Evolutionary conservation across 169 alveolate species (phyloP).

Genomic region (Plasmodium malariae): DNA sequence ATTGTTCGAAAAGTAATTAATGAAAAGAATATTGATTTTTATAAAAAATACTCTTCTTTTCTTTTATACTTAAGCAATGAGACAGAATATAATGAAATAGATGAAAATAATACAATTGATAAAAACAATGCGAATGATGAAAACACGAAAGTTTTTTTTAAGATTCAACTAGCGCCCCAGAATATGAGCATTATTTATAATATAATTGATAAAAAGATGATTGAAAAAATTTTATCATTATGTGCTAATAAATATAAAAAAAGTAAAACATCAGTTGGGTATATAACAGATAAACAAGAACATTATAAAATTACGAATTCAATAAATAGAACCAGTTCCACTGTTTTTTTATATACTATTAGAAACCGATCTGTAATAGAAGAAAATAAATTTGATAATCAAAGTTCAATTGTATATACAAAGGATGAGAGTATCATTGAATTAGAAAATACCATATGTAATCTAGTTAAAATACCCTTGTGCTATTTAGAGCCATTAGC

Average conservation of each 20-base stretch:
- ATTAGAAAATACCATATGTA: slow-evolving; percentile 64
- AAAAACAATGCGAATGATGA: slow-evolving; percentile 32
- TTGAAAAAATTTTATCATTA: slow-evolving; percentile 51
- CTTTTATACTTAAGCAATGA: slow-evolving; percentile 49
- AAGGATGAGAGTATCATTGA: slow-evolving; percentile 74
- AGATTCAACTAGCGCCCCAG: slow-evolving; percentile 38
- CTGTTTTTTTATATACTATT: slow-evolving; percentile 65
- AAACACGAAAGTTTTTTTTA: slow-evolving; percentile 53
- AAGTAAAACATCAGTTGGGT: slow-evolving; percentile 71
- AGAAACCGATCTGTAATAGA: slow-evolving; percentile 41
- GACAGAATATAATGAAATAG: background rate
- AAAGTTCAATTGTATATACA: slow-evolving; percentile 60
- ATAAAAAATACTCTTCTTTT: slow-evolving; percentile 54
- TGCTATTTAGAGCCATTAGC: slow-evolving; percentile 83
- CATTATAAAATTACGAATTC: slow-evolving; percentile 53
- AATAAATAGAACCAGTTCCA: slow-evolving; percentile 54
- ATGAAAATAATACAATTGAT: slow-evolving; percentile 1
- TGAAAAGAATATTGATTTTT: slow-evolving; percentile 52
- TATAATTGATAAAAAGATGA: slow-evolving; percentile 21
- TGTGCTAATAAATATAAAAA: slow-evolving; percentile 67
- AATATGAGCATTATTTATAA: slow-evolving; percentile 64
- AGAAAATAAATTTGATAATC: slow-evolving; percentile 22
- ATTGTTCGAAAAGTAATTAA: slow-evolving; percentile 49
- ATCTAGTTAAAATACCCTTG: slow-evolving; percentile 70
- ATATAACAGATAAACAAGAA: slow-evolving; percentile 62